phyloP scores from a whole-genome alignment of 2,329 filamentous ascomycete species.

The Cytospora leucostoma region DNA sequence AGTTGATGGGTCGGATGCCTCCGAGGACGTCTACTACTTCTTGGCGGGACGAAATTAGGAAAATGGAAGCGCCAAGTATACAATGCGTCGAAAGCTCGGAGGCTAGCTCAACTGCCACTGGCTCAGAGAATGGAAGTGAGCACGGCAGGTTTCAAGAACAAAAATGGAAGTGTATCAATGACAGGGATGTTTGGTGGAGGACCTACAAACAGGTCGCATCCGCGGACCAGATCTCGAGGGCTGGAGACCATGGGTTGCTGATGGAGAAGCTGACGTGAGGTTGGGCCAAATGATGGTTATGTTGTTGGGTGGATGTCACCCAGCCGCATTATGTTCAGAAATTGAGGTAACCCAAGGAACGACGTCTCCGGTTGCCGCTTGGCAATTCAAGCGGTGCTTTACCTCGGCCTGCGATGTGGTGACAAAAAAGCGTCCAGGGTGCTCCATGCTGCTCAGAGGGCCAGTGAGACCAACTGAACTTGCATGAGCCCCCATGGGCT shows the following conservation, averaged over 20 bases:
- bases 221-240: constrained; percentile 10
- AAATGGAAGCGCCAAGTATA: neutral
- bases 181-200: neutral
- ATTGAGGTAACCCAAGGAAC: constrained; percentile 24
- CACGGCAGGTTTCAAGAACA: neutral
- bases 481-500: constrained; percentile 21
- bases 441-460: constrained; percentile 24
- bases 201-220: neutral
- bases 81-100: neutral
- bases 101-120: neutral
- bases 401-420: constrained; percentile 14
- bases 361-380: constrained; percentile 3
- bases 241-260: constrained; percentile 7
- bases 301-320: constrained; percentile 16
- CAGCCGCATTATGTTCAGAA: constrained; percentile 15
- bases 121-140: neutral
- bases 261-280: constrained; percentile 28
- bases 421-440: constrained; percentile 25
- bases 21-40: neutral
- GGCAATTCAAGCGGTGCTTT: neutral
- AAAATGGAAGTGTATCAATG: neutral
- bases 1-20: neutral
- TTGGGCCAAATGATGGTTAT: neutral
- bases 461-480: constrained; percentile 17
- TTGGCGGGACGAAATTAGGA: neutral